Conservation (phyloP, 768 basidiomycete genomes). For the Boletus rex-veris region DNA sequence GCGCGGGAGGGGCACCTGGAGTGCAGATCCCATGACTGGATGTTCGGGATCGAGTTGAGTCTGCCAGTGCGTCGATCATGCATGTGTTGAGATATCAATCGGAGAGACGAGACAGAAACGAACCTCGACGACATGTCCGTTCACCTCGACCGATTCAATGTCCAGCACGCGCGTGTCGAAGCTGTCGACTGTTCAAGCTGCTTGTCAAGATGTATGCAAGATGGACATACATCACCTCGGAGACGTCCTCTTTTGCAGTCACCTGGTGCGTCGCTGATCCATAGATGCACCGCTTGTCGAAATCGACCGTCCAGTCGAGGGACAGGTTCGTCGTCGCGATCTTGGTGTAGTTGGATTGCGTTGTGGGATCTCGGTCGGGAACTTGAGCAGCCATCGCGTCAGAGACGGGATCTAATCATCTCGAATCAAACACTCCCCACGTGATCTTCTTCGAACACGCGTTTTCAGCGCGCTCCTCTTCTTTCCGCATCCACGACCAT, state of each 20-base stretch:
- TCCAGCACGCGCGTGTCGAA: constrained; percentile 54
- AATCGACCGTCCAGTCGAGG: constrained; percentile 60
- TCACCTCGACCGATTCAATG: constrained; percentile 51
- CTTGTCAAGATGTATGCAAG: not conserved
- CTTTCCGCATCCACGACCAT: constrained; percentile 20
- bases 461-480: not conserved
- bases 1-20: constrained; percentile 54
- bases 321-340: constrained; percentile 47
- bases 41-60: constrained; percentile 55
- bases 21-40: constrained; percentile 72
- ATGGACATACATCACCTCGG: constrained; percentile 40
- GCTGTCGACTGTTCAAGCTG: constrained; percentile 17
- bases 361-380: constrained; percentile 23
- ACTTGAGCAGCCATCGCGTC: constrained; percentile 15
- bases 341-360: constrained; percentile 56
- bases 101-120: constrained; percentile 15
- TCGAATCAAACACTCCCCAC: not conserved
- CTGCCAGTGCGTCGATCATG: constrained; percentile 14
- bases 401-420: no score
- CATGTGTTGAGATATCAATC: not conserved
- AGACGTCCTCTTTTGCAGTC: constrained; percentile 35
- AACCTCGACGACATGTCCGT: constrained; percentile 45
- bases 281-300: constrained; percentile 40
- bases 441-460: not conserved
- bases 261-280: constrained; percentile 49